A percentile compares a stretch with the other conserved stretches of the same genome.
Conservation (phyloP, 164 flowering plant species). For the Paratinospora sagittata region DNA sequence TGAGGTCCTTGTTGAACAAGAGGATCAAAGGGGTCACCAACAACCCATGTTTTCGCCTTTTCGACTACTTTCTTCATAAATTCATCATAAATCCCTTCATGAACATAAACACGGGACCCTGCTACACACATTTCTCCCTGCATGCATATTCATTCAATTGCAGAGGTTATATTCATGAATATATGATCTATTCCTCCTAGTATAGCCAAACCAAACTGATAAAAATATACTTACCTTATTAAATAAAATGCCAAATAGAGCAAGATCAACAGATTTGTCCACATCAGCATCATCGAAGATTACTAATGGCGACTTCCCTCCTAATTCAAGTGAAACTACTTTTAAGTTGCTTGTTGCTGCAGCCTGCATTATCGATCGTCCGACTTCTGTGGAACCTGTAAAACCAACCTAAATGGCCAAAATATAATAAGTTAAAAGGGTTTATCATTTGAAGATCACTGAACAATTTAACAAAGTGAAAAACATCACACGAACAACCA, state of each 20-base stretch:
- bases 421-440: neutral
- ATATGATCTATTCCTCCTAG: neutral
- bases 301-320: slow-evolving; percentile 83
- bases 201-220: neutral
- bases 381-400: slow-evolving; percentile 79
- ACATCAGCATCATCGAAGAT: slow-evolving; percentile 78
- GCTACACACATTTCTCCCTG: slow-evolving; percentile 87
- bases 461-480: neutral
- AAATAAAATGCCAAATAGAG: slow-evolving; percentile 33
- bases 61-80: slow-evolving; percentile 43
- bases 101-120: slow-evolving; percentile 70
- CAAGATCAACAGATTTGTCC: slow-evolving; percentile 52
- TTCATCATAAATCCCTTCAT: slow-evolving; percentile 77
- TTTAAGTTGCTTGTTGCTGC: slow-evolving; percentile 79
- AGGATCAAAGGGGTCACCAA: slow-evolving; percentile 90
- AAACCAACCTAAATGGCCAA: slow-evolving; percentile 47
- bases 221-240: slow-evolving; percentile 51
- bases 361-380: slow-evolving; percentile 58
- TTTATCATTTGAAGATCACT: neutral
- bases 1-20: slow-evolving; percentile 59
- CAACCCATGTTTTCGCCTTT: slow-evolving; percentile 49
- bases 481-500: neutral
- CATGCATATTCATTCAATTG: neutral
- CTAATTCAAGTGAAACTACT: slow-evolving; percentile 64
- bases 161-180: neutral